A percentile compares a stretch with the other conserved stretches of the same genome.
Evolutionary conservation across 164 flowering plant genomes (phyloP).

Genomic region (Berberis vulgaris): DNA sequence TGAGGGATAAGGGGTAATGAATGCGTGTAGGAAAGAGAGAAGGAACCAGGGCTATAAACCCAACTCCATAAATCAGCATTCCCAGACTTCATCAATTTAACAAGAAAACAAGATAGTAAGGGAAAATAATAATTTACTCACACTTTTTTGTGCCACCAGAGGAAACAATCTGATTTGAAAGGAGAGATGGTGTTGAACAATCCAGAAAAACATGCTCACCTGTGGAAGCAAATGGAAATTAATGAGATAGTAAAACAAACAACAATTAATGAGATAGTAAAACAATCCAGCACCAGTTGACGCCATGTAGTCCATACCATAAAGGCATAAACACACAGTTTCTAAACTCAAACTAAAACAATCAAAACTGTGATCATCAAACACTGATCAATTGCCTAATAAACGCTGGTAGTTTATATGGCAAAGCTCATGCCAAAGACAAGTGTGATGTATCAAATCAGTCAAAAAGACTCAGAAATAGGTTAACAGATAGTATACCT

Average conservation of each 20-base stretch:
- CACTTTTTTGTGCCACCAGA: conserved; percentile 64
- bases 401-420: too few species aligned
- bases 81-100: too few species aligned
- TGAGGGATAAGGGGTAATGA: too few species aligned
- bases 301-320: too few species aligned
- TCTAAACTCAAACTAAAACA: too few species aligned
- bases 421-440: too few species aligned
- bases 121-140: conserved; percentile 21
- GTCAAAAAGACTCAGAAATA: too few species aligned
- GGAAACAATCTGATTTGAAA: conserved; percentile 64
- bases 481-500: neutral
- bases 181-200: conserved; percentile 44
- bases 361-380: too few species aligned
- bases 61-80: neutral
- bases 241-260: neutral
- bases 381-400: too few species aligned
- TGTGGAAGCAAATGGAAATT: conserved; percentile 17
- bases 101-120: neutral
- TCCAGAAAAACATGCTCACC: conserved; percentile 83
- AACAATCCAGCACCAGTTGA: neutral
- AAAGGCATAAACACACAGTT: too few species aligned
- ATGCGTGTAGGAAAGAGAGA: too few species aligned
- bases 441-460: too few species aligned
- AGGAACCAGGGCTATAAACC: neutral
- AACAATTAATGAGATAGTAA: neutral